Conservation (phyloP, 345 rosid species). For the Eucalyptus pauciflora region DNA sequence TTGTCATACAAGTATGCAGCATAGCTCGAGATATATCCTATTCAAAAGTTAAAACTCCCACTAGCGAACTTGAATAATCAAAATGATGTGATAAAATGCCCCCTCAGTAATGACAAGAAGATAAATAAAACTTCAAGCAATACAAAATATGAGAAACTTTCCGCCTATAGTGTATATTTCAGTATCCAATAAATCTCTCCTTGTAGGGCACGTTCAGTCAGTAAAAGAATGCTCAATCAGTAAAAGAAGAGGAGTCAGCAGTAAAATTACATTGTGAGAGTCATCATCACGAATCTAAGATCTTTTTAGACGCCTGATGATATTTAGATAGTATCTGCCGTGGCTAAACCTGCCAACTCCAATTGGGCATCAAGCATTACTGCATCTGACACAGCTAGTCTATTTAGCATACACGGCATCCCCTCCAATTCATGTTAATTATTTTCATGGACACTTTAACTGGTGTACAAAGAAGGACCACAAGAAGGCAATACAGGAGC, state of each 20-base stretch:
- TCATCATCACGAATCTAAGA: neutral
- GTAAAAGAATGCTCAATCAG: neutral
- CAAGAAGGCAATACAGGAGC: no score
- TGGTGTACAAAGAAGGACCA: no score
- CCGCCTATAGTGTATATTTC: neutral
- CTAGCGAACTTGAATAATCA: neutral
- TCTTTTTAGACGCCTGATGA: neutral
- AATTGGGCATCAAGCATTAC: neutral
- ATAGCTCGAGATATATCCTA: neutral
- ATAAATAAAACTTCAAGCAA: neutral
- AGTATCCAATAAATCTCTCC: neutral
- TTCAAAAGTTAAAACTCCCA: neutral
- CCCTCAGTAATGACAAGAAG: conserved; percentile 14
- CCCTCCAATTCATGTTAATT: no score
- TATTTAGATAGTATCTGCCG: neutral
- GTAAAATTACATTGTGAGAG: neutral
- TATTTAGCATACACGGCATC: no score
- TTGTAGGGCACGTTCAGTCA: neutral
- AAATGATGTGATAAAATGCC: conserved; percentile 16
- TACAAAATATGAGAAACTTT: neutral
- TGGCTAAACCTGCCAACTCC: neutral
- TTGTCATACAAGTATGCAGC: neutral
- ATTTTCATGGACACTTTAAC: no score
- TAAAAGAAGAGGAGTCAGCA: neutral
- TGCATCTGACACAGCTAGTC: no score